Percentiles rank a stretch among this genome's conserved stretches.
Conservation (phyloP, 371 early-diverging fungal species). For the Circinella minor region DNA sequence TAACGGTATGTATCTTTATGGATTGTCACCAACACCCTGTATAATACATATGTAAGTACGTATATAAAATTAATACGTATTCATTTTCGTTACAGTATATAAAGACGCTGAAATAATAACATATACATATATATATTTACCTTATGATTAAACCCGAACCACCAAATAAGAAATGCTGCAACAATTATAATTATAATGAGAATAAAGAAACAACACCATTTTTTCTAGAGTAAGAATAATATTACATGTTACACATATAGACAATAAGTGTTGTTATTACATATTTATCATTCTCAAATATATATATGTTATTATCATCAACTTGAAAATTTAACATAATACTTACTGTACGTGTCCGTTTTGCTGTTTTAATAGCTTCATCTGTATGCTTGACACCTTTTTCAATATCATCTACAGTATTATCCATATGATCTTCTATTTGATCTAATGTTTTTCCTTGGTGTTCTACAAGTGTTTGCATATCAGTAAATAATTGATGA, state of each 20-base stretch:
- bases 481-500: constrained; percentile 56
- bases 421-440: constrained; percentile 65
- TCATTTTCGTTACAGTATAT: too few species aligned
- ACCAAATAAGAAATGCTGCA: constrained; percentile 43
- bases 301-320: neutral
- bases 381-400: constrained; percentile 66
- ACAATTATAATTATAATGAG: constrained; percentile 43
- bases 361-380: constrained; percentile 67
- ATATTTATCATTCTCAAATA: neutral
- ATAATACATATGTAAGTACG: neutral
- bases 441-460: constrained; percentile 73
- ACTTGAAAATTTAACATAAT: neutral
- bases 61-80: too few species aligned
- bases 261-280: too few species aligned
- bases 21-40: constrained; percentile 26
- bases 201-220: constrained; percentile 58
- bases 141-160: constrained; percentile 34
- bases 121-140: too few species aligned
- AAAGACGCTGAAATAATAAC: too few species aligned
- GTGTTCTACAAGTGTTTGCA: constrained; percentile 77
- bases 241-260: neutral
- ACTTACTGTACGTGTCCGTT: constrained; percentile 65
- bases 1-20: neutral
- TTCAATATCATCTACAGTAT: constrained; percentile 65
- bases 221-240: constrained; percentile 37